These are phyloP conservation scores for Cystobasidium slooffiae DNA, from an alignment of 1,284 basidiomycete genomes.

Conservation along the genomic window DNA sequence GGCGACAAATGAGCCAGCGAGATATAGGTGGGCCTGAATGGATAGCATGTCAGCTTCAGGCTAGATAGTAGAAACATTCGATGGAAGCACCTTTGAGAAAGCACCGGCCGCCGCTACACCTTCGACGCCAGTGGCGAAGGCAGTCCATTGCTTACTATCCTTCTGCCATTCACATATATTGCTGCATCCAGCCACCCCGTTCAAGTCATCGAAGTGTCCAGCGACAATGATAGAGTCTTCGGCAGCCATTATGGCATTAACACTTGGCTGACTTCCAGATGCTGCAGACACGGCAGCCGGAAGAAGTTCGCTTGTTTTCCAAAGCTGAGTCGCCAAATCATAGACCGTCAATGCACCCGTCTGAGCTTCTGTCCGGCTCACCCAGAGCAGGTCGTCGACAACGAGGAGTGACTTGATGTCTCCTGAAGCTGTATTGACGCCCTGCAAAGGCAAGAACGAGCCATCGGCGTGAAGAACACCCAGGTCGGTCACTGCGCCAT, in stretches of 20 bases:
- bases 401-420: conserved; percentile 70
- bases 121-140: conserved; percentile 77
- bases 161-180: conserved; percentile 76
- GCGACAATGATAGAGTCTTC: conserved; percentile 75
- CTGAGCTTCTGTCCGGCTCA: conserved; percentile 79
- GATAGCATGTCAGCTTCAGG: conserved; percentile 26
- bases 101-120: conserved; percentile 80
- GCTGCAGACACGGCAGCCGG: conserved; percentile 23
- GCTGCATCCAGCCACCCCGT: conserved; percentile 72
- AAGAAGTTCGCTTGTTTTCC: conserved; percentile 60
- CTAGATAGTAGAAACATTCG: not conserved
- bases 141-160: conserved; percentile 72
- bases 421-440: conserved; percentile 69
- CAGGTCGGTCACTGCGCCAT: conserved; percentile 67
- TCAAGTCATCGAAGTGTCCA: conserved; percentile 81
- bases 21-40: conserved; percentile 50
- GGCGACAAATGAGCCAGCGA: conserved; percentile 71
- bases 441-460: conserved; percentile 64
- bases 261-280: conserved; percentile 64
- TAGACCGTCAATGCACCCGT: conserved; percentile 66
- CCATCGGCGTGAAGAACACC: conserved; percentile 59
- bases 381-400: conserved; percentile 66
- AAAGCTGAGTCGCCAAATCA: conserved; percentile 67
- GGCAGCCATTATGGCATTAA: conserved; percentile 74
- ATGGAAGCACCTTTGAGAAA: conserved; percentile 71